phyloP scores from a whole-genome alignment of 2,329 filamentous ascomycete species.

The Venturia oleaginea region DNA sequence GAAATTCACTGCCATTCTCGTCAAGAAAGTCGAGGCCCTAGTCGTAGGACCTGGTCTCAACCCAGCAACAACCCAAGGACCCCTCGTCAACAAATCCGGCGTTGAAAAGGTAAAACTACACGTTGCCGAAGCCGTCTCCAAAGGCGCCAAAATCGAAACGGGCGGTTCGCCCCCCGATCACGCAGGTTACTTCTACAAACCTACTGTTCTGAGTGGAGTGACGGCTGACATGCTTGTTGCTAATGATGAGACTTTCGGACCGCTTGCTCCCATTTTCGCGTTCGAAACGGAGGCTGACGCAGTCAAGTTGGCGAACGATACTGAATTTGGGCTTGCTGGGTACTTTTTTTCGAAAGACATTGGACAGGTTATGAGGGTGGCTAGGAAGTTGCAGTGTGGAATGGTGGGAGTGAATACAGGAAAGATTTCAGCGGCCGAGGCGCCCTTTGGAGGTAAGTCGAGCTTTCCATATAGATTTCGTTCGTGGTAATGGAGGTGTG shows the following conservation, averaged over 20 bases:
- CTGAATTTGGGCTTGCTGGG: slow-evolving; percentile 24
- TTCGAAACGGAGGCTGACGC: slow-evolving; percentile 26
- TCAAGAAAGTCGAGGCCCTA: slow-evolving; percentile 9
- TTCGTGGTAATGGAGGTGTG: neutral
- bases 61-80: slow-evolving; percentile 13
- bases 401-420: slow-evolving; percentile 16
- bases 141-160: slow-evolving; percentile 14
- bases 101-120: slow-evolving; percentile 13
- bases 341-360: slow-evolving; percentile 22
- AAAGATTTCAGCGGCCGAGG: slow-evolving; percentile 12
- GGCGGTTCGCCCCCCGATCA: slow-evolving; percentile 10
- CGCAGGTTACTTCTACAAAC: slow-evolving; percentile 13
- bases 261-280: slow-evolving; percentile 20
- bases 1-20: slow-evolving; percentile 21
- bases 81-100: slow-evolving; percentile 13
- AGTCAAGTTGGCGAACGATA: slow-evolving; percentile 24
- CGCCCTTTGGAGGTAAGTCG: slow-evolving; percentile 13
- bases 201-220: slow-evolving; percentile 14
- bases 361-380: slow-evolving; percentile 19
- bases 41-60: slow-evolving; percentile 10
- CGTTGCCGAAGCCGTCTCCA: slow-evolving; percentile 12
- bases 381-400: slow-evolving; percentile 17
- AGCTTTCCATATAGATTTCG: neutral
- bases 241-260: slow-evolving; percentile 27
- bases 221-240: slow-evolving; percentile 18